Evolutionary conservation across 2,329 filamentous ascomycete species (phyloP), one percentile per base, ranked within the genome.

Genomic region (Claviceps citrina): DNA sequence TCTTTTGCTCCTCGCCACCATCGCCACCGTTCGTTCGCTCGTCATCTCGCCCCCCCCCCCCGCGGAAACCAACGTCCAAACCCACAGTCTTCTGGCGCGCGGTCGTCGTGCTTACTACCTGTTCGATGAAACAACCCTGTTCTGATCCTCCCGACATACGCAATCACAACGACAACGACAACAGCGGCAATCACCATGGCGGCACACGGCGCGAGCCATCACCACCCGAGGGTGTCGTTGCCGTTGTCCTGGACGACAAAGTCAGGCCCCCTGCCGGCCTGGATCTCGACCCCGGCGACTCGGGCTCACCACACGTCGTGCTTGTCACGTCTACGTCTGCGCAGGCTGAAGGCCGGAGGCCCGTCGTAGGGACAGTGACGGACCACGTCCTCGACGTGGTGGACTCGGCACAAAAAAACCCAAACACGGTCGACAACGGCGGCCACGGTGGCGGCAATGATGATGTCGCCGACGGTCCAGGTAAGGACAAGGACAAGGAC

Each of bases 111-210:
- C 40, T 38, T 43, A 49, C 49, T 44, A 51, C 57, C 63, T 61
- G 53, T 65, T 76, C 72, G 71, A 77, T 77, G 73, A 76, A 73
- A 70, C 62, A 73, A 68, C 61, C 62, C 62, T 71, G 64, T 49
- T 59, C 68, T 61, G 64, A 69, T 48, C 58, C 64, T 54, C 64
- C 67, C 58, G 63, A 65, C 58, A 64, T 64, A 72, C 65, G 71
- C 67, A 65, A 64, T 65, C 64, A 66, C 63, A 64, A 65, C 65
- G 70, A 68, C 61, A 67, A 64, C 70, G 63, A n/a, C 66, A 62
- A 57, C 57, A 58, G 59, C 65, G 54, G 51, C 42, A 44, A 43
- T 16, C 43, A 46, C 20, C 54, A 53, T 39, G 43, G 44, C 37
- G 46, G 51, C 38, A 44, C 51, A 30, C 20, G 26, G 19, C 31